Base-by-base conservation (phyloP, 116 monocot genomes). In the Iris pallida region DNA sequence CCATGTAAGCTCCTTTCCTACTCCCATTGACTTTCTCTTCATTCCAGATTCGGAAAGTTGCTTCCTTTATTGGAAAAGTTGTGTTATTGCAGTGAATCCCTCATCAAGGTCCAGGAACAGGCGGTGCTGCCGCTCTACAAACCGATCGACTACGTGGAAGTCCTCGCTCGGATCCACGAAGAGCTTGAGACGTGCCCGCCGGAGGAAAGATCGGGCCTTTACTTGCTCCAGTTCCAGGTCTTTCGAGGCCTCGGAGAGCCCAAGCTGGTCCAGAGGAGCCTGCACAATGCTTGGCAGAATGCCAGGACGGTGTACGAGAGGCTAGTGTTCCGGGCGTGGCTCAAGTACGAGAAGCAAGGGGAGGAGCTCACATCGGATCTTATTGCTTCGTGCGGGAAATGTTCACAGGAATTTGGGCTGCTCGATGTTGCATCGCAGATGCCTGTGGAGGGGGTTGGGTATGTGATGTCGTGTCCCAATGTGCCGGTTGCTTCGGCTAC, bases 241-340 rank as follows among this genome's bases (percentile, higher is more conserved):
- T 79, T 79, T 56, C 66, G 63, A 12, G 79, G 79, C 6, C 64
- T 79, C 16, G 73, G 73, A 41, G 79, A 79, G 42, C 64, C 41
- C 45, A 79, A 79, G 64, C 69, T 79, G 79, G 73, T 73, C 20
- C 68, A 73, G 30, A 68, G 79, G 62, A 79, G 79, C 47, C 79
- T 79, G 13, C 73, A 64, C 49, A 64, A 73, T 41, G 73, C 79
- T 16, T 79, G 52, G 73, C 55, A 69, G 47, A 55, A 55, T 44
- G 61, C 69, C 0, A 74, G 12, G 16, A 68, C 68, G 3, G 73
- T 79, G 13, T 51, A 79, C 18, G 79, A 79, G 68, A 79, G 73
- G 19, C 59, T 79, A 6, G 49, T 79, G 11, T 2, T 79, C 49
- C 68, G 73, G 8, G 63, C 73, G 14, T 79, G 79, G 79, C 20